These are phyloP conservation scores for Lactarius evosmus DNA, from an alignment of 768 basidiomycete species.

Conservation along the genomic window DNA sequence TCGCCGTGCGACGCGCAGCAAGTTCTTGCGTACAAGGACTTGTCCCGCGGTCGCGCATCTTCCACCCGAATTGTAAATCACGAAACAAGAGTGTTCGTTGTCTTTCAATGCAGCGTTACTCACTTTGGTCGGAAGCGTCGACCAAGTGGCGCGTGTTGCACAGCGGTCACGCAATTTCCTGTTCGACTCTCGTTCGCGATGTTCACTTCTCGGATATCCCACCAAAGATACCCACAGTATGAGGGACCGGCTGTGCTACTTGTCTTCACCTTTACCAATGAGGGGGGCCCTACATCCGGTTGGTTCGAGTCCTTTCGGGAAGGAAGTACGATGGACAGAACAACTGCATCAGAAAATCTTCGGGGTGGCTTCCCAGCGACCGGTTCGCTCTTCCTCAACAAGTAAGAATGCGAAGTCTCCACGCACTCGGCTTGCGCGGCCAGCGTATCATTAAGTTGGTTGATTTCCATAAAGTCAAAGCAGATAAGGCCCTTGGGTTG, in stretches of 20 bases:
- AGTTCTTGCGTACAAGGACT: constrained; percentile 48
- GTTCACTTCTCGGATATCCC: not conserved
- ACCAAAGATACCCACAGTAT: not conserved
- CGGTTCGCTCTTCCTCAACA: not conserved
- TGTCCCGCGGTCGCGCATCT: constrained; percentile 71
- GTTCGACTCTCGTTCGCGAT: not conserved
- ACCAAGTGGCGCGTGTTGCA: not conserved
- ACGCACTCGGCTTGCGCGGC: not conserved
- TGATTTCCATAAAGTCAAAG: not conserved
- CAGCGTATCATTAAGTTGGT: not conserved
- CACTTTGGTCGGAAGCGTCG: not conserved
- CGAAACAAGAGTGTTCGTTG: not conserved
- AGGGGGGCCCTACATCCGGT: not conserved
- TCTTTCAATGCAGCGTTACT: not conserved
- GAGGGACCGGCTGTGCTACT: not conserved
- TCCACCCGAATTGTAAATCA: constrained; percentile 20
- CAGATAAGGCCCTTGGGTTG: not conserved
- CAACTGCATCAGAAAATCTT: constrained; percentile 10
- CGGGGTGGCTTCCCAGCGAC: constrained; percentile 11
- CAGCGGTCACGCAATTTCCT: not conserved
- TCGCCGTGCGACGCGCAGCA: constrained; percentile 89
- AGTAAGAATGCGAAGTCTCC: not conserved
- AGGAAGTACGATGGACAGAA: not conserved
- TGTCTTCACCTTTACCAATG: not conserved
- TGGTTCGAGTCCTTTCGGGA: constrained; percentile 4